These are phyloP conservation scores for Thraustochytrium sp. DNA, from an alignment of 352 stramenopile species.

Conservation along the genomic window DNA sequence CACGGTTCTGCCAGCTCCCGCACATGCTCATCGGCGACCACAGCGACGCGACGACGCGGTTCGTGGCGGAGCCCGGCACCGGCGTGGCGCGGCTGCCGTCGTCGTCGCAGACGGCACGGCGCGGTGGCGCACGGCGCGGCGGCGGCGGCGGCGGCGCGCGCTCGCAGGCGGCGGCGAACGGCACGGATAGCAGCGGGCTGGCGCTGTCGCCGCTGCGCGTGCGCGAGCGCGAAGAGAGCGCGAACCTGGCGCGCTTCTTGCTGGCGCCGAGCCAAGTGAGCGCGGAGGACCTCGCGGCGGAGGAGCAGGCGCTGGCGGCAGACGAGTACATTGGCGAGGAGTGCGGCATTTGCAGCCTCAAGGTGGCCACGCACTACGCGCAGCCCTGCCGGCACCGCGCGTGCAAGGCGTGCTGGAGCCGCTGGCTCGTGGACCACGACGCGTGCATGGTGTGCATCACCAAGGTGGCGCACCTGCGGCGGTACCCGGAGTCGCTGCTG, in stretches of 20 bases:
- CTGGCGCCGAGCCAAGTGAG: not conserved
- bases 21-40: no score
- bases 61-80: no score
- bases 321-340: not conserved
- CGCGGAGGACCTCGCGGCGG: not conserved
- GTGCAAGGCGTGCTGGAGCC: constrained; percentile 40
- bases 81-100: no score
- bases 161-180: no score
- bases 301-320: not conserved
- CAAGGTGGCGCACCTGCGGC: not conserved
- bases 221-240: not conserved
- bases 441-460: constrained; percentile 13
- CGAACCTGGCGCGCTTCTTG: not conserved
- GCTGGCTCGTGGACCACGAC: constrained; percentile 28
- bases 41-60: no score
- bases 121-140: no score
- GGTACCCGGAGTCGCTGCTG: not conserved
- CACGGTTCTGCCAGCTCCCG: no score
- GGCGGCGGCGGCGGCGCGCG: no score
- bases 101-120: no score
- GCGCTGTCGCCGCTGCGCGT: not conserved
- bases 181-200: no score
- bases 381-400: constrained; percentile 5
- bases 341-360: constrained; percentile 28
- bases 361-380: constrained; percentile 18